These are phyloP conservation scores for Didymella exigua DNA, from an alignment of 2,329 filamentous ascomycete species.

Conservation along the genomic window DNA sequence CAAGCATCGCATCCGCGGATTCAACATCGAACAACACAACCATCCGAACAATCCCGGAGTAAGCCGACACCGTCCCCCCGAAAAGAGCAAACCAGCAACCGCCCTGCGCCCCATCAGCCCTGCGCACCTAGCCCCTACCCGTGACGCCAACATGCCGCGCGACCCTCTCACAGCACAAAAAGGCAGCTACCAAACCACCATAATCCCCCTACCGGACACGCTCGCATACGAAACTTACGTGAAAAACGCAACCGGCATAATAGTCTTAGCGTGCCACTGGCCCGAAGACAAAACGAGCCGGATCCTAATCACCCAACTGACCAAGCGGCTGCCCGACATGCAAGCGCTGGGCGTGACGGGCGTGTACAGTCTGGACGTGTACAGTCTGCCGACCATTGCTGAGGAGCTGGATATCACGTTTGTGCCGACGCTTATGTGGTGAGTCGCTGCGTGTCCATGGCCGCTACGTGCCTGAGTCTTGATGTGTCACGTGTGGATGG, in stretches of 20 bases:
- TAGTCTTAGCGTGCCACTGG: conserved; percentile 30
- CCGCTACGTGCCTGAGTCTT: too few species aligned
- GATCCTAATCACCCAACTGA: conserved; percentile 19
- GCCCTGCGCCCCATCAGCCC: too few species aligned
- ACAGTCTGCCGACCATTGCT: conserved; percentile 28
- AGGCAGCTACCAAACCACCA: conserved; percentile 19
- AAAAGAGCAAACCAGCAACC: too few species aligned
- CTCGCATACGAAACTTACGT: conserved; percentile 25
- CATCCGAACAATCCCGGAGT: too few species aligned
- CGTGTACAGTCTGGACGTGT: conserved; percentile 33
- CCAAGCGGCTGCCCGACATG: conserved; percentile 24
- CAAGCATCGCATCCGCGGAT: background rate
- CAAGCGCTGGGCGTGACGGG: conserved; percentile 21
- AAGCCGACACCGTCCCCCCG: too few species aligned
- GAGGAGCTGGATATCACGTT: conserved; percentile 29
- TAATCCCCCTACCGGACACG: conserved; percentile 18
- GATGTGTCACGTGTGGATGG: background rate
- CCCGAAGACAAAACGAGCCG: conserved; percentile 28
- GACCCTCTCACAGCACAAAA: conserved; percentile 4
- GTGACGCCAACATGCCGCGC: background rate
- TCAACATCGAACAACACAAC: background rate
- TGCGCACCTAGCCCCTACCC: too few species aligned
- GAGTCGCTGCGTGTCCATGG: too few species aligned
- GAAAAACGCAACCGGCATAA: conserved; percentile 25
- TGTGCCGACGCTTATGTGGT: conserved; percentile 35